Conservation (phyloP, 371 early-diverging fungal species). For the Parasitella parasitica region DNA sequence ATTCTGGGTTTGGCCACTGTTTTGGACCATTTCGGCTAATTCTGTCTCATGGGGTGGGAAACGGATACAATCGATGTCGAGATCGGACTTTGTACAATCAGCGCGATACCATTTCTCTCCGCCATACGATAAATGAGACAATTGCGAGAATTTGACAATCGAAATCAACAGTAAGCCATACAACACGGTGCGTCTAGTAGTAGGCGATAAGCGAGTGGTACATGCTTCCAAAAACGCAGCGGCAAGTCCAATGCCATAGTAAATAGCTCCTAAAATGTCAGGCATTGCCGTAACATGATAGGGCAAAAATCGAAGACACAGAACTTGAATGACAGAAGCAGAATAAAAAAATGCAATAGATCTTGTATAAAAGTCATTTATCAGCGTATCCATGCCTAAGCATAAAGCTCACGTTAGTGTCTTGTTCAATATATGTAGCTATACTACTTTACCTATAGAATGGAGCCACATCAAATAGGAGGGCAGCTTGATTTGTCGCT, state of each 20-base stretch:
- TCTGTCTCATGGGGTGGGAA: slow-evolving; percentile 15
- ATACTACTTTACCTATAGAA: neutral
- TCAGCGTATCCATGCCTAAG: slow-evolving; percentile 1
- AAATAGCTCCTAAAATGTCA: slow-evolving; percentile 30
- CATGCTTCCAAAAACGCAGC: slow-evolving; percentile 25
- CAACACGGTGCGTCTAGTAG: neutral
- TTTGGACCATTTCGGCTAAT: neutral
- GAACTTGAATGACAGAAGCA: slow-evolving; percentile 15
- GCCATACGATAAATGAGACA: slow-evolving; percentile 23
- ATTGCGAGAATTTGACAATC: neutral
- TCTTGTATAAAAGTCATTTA: slow-evolving; percentile 21
- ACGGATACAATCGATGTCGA: slow-evolving; percentile 18
- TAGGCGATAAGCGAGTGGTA: slow-evolving; percentile 9
- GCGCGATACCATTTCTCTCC: neutral
- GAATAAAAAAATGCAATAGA: slow-evolving; percentile 25
- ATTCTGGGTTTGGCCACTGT: slow-evolving; percentile 1
- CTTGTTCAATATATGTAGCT: neutral
- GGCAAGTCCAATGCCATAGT: slow-evolving; percentile 18
- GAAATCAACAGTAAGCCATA: slow-evolving; percentile 4
- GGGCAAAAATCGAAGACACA: slow-evolving; percentile 12
- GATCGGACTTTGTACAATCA: slow-evolving; percentile 7
- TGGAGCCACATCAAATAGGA: slow-evolving; percentile 10
- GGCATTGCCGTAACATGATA: slow-evolving; percentile 10
- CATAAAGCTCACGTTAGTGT: too few relatives aligned
- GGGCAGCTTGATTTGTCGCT: slow-evolving; percentile 31